Base-by-base conservation (phyloP, 2,329 filamentous ascomycete genomes). In the Arthrobotrys conoides region DNA sequence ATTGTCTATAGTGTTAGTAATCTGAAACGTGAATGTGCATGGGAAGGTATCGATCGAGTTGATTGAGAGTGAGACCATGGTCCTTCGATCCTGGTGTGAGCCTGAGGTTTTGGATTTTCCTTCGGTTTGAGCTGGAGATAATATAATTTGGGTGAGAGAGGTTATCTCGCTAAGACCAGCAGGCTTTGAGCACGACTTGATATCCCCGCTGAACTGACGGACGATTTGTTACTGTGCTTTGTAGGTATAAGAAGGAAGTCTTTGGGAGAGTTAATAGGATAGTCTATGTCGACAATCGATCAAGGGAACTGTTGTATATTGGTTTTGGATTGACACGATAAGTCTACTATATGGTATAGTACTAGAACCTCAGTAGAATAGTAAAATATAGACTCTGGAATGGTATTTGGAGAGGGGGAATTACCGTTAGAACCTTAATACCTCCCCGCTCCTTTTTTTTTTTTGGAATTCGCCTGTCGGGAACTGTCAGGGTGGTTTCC, bases 91-190 rank as follows among this genome's bases (percentile, higher is more conserved):
- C 48, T 51, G 51, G 36, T 67, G 48, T 53, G 64, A 67, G 64
- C 33, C 53, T 55, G 18, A 24, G 16, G 16, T 46, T 46, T 46
- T 46, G 6, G 6, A 14, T 46, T 46, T 18, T 46, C n/a, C n/a
- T n/a, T n/a, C n/a, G n/a, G 12, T 46, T 46, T 46, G 68, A 51
- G 36, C 20, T 48, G 61, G 57, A 71, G 68, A 46, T 41, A 49
- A n/a, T 46, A 30, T 6, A 30, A 61, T 53, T 61, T 36, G 57
- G 38, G 57, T 10, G 68, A 64, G 66, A 55, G 49, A 57, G 30
- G 33, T 71, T 63, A 63, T 71, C 67, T 71, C 67, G 67, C 67
- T 63, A 63, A 63, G 10, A 14, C n/a, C n/a, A n/a, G n/a, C n/a
- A 2, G 4, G 2, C 44, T 41, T 20, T 41, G 1, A 41, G 36